Conservation (phyloP, 2,329 filamentous ascomycete genomes). For the Scedosporium minutisporum region DNA sequence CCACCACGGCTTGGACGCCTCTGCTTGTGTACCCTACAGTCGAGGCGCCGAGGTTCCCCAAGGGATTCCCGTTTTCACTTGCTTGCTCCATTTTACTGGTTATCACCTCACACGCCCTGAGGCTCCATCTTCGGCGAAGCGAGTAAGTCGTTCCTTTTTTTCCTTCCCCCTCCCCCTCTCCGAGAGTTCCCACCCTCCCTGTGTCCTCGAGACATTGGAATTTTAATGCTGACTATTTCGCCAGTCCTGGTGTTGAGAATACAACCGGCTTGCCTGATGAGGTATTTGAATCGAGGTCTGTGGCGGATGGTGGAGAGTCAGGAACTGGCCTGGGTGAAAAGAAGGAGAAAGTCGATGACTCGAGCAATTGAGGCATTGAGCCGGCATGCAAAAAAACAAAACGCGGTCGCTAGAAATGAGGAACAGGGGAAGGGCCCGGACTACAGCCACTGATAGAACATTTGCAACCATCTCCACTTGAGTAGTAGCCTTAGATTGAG, state of each 20-base stretch:
- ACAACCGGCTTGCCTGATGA: neutral
- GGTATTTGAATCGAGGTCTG: neutral
- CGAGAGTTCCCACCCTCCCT: too few species aligned
- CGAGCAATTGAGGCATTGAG: neutral
- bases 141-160: neutral
- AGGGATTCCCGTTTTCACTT: conserved; percentile 5
- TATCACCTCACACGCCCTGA: neutral
- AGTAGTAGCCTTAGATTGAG: too few species aligned
- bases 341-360: neutral
- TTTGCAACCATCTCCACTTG: too few species aligned
- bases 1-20: conserved; percentile 46
- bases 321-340: neutral
- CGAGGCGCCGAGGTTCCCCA: conserved; percentile 26
- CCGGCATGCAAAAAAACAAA: too few species aligned
- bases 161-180: too few species aligned
- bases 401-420: too few species aligned
- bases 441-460: too few species aligned
- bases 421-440: too few species aligned
- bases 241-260: neutral
- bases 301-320: neutral
- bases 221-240: neutral
- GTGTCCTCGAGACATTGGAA: neutral
- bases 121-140: neutral
- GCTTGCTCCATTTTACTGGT: conserved; percentile 1
- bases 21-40: conserved; percentile 39